These are phyloP conservation scores for Bruguiera parviflora DNA, from an alignment of 345 rosid species.

Conservation along the genomic window DNA sequence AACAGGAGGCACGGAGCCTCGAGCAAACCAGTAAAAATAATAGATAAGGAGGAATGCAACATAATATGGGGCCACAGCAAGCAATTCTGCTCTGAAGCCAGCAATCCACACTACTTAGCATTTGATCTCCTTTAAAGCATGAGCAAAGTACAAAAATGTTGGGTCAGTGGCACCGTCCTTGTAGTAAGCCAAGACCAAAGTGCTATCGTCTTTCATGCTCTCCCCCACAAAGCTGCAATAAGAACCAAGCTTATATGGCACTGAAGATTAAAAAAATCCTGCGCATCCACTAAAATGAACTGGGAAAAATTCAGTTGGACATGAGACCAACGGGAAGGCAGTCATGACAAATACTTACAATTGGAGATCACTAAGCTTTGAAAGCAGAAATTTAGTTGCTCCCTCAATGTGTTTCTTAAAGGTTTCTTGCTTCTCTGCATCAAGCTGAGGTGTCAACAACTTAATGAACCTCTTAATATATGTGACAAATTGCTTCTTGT, in stretches of 20 bases:
- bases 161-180: slow-evolving; percentile 91
- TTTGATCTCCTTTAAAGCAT: slow-evolving; percentile 90
- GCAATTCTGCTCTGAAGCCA: slow-evolving; percentile 10
- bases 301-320: neutral
- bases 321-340: neutral
- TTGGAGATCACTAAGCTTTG: slow-evolving; percentile 81
- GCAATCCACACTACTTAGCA: slow-evolving; percentile 39
- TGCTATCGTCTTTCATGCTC: slow-evolving; percentile 73
- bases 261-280: neutral
- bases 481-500: slow-evolving; percentile 77
- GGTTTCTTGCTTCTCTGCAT: slow-evolving; percentile 40
- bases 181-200: slow-evolving; percentile 89
- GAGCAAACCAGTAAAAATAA: neutral
- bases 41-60: neutral
- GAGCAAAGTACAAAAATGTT: slow-evolving; percentile 83
- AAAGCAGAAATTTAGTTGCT: slow-evolving; percentile 81
- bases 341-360: slow-evolving; percentile 48
- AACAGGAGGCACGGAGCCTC: neutral
- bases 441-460: slow-evolving; percentile 57
- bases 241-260: neutral
- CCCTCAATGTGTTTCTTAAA: slow-evolving; percentile 88
- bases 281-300: neutral
- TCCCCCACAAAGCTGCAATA: slow-evolving; percentile 85
- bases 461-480: slow-evolving; percentile 74
- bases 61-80: slow-evolving; percentile 8